These are phyloP conservation scores for Kwoniella shivajii DNA, from an alignment of 1,284 basidiomycete genomes.

Conservation along the genomic window DNA sequence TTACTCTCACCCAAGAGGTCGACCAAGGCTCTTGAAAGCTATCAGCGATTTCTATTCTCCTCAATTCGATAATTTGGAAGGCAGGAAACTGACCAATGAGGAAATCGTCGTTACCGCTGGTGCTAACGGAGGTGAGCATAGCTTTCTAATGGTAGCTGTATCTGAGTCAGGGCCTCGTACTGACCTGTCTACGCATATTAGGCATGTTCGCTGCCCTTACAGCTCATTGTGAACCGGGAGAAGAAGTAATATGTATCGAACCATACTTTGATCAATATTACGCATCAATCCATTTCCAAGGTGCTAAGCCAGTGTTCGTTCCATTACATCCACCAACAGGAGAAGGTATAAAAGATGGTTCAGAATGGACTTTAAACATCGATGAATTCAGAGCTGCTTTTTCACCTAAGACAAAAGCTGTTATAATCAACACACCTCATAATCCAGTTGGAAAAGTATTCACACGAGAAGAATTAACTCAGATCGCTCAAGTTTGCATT, in stretches of 20 bases:
- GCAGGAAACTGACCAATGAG: conserved; percentile 76
- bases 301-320: conserved; percentile 89
- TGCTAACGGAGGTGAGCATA: conserved; percentile 83
- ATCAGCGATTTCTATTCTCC: conserved; percentile 76
- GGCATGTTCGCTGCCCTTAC: conserved; percentile 88
- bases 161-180: too few relatives aligned
- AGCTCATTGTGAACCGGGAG: conserved; percentile 83
- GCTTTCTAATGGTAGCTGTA: too few relatives aligned
- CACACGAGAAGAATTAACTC: conserved; percentile 74
- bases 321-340: conserved; percentile 80
- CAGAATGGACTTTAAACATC: conserved; percentile 84
- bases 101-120: conserved; percentile 95
- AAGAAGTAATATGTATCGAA: conserved; percentile 98
- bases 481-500: conserved; percentile 81
- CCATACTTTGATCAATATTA: conserved; percentile 98
- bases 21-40: conserved; percentile 80
- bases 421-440: conserved; percentile 93
- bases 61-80: conserved; percentile 60
- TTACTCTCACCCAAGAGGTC: conserved; percentile 87
- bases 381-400: conserved; percentile 81
- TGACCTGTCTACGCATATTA: conserved; percentile 40
- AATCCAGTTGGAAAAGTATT: conserved; percentile 98
- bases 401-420: conserved; percentile 84
- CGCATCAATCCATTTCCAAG: conserved; percentile 88
- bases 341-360: conserved; percentile 62